Percentiles rank a stretch among this genome's conserved stretches.
phyloP scores from a whole-genome alignment of 78 protist genomes.

The Pigoraptor vietnamica region DNA sequence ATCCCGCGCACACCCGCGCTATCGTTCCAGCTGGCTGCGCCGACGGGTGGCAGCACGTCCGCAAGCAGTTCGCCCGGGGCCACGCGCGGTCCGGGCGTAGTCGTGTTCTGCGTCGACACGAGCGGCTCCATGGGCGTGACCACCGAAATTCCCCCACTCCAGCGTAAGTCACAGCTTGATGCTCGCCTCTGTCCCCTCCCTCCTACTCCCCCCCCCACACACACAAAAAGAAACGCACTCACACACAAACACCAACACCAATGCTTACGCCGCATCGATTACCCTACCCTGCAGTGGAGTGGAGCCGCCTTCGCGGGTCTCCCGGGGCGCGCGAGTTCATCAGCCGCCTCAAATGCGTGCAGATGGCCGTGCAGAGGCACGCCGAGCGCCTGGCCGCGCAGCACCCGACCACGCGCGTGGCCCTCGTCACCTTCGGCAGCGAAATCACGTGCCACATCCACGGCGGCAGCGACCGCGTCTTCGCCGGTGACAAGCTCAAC shows the following conservation, averaged over 20 bases:
- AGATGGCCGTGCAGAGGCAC: not conserved
- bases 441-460: not conserved
- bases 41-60: not conserved
- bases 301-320: not conserved
- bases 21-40: not conserved
- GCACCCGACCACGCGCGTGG: not conserved
- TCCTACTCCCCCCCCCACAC: not conserved
- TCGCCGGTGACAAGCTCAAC: not conserved
- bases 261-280: too few species aligned
- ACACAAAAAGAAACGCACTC: not conserved
- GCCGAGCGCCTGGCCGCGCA: not conserved
- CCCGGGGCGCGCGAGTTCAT: not conserved
- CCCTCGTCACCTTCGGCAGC: not conserved
- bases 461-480: not conserved
- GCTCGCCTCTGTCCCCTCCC: not conserved
- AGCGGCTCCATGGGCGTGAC: slow-evolving; percentile 7
- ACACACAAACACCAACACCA: not conserved
- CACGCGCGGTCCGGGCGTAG: not conserved
- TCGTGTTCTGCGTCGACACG: slow-evolving; percentile 1
- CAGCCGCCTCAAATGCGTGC: not conserved
- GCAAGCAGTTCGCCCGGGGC: not conserved
- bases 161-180: not conserved
- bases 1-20: not conserved
- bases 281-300: not conserved
- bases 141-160: not conserved